A percentile compares a stretch with the other conserved stretches of the same genome.
Evolutionary conservation across 345 rosid genomes (phyloP).

Genomic region (Fremontodendron californicum): DNA sequence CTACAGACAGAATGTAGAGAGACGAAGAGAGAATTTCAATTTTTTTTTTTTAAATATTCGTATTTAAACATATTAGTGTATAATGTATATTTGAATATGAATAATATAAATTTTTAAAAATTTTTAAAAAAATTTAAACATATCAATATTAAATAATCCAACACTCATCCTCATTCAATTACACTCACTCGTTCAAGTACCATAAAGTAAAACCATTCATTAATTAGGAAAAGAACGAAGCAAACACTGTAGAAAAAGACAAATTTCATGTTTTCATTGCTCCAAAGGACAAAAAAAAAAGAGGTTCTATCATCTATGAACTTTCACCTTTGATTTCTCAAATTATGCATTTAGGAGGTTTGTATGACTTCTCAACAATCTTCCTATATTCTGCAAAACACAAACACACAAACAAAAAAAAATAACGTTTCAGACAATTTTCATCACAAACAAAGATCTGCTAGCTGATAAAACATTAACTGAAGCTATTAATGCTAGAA

Average conservation of each 20-base stretch:
- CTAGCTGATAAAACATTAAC: too few relatives aligned
- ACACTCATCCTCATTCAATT: too few relatives aligned
- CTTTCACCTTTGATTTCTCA: neutral
- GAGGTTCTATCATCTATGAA: too few relatives aligned
- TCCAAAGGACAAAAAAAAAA: neutral
- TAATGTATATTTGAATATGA: too few relatives aligned
- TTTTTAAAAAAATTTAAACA: too few relatives aligned
- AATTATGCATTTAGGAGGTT: constrained; percentile 39
- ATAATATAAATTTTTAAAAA: too few relatives aligned
- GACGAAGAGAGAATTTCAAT: too few relatives aligned
- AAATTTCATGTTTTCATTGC: neutral
- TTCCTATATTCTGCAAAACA: constrained; percentile 49
- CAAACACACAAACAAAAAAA: neutral
- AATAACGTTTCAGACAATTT: neutral
- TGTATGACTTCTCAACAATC: constrained; percentile 55
- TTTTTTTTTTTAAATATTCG: too few relatives aligned
- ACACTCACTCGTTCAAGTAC: too few relatives aligned
- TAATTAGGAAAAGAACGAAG: neutral
- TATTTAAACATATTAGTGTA: too few relatives aligned
- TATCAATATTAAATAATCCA: too few relatives aligned
- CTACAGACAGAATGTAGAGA: too few relatives aligned
- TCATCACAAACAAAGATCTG: neutral
- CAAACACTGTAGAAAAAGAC: neutral
- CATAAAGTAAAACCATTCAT: neutral
- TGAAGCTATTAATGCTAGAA: neutral